Base-by-base conservation (phyloP, 2,329 filamentous ascomycete species). In the Endocalyx cinctus region DNA sequence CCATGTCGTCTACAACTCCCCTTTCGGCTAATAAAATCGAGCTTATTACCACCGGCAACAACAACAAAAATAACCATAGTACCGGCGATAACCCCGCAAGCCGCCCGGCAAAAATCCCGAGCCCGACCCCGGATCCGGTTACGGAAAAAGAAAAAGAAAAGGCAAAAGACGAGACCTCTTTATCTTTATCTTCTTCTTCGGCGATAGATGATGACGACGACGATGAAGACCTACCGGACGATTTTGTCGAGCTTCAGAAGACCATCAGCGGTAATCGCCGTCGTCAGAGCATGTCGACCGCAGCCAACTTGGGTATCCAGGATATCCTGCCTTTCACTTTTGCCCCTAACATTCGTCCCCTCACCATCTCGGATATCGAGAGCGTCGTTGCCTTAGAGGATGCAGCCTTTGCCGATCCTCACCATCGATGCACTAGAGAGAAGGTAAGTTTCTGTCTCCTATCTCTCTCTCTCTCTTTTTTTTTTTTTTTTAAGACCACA, bases 321-420 rank as follows among this genome's bases (percentile, higher is more conserved):
- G 63, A 70, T 39, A 47, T 69, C 23, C 52, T 72, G 29, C 69
- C 66, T 8, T 79, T 82, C 48, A 68, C 75, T 31, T 75, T 87
- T 50, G 75, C 85, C 51, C 79, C 87, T 17, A 83, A 84, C 50
- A 74, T 84, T n/a, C 78, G 85, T 33, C 75, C 84, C 17, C 70
- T 96, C 31, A 85, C 77, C 25, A 59, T 74, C 29, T 74, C 72
- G 17, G 80, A 87, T 48, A 56, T 82, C 30, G 77, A 82, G 19
- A 77, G 74, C 6, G 74, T 71, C 42, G 55, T 74, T 16, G 65
- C 64, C 5, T 60, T 80, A 19, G 76, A 80, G 52, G 66, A 71
- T 37, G 64, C 69, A 10, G 71, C 75, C 5, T 75, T 78, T 40
- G 46, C 59, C 12, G 53, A 77, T 34, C 63, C 67, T 16, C 54